Evolutionary conservation across 164 flowering plant species (phyloP).

Genomic region (Umbilicus rupestris): DNA sequence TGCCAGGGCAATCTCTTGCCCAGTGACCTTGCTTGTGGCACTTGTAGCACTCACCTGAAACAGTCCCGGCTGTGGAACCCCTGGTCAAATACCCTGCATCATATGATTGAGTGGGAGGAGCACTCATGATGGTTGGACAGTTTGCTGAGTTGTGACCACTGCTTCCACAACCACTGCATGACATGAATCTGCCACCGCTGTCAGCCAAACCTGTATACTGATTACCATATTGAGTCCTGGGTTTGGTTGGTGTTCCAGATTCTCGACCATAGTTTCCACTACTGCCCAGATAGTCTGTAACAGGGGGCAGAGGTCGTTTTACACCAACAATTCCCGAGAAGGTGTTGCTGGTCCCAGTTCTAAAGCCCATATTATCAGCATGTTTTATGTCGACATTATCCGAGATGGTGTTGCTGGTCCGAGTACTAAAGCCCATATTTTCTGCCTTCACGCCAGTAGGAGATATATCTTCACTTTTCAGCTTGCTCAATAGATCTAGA

Average conservation of each 20-base stretch:
- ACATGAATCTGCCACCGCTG: slow-evolving; percentile 13
- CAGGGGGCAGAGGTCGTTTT: slow-evolving; percentile 21
- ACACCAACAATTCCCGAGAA: slow-evolving; percentile 23
- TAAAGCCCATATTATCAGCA: slow-evolving; percentile 4
- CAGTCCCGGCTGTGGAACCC: background rate
- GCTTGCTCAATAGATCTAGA: slow-evolving; percentile 46
- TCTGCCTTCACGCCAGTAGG: slow-evolving; percentile 15
- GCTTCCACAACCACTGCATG: slow-evolving; percentile 60
- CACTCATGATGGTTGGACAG: slow-evolving; percentile 53
- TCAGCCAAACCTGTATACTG: slow-evolving; percentile 26
- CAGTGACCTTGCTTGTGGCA: slow-evolving; percentile 6
- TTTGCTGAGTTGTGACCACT: slow-evolving; percentile 48
- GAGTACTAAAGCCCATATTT: background rate
- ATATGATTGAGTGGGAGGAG: slow-evolving; percentile 10
- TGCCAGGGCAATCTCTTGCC: background rate
- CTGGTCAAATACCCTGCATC: background rate
- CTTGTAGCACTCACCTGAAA: slow-evolving; percentile 1
- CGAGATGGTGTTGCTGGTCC: background rate
- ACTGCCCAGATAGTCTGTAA: slow-evolving; percentile 18
- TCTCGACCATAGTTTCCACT: slow-evolving; percentile 20
- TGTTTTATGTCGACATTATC: background rate
- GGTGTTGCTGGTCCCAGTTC: slow-evolving; percentile 18
- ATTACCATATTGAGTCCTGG: slow-evolving; percentile 38
- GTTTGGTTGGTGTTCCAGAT: slow-evolving; percentile 26
- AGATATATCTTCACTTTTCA: slow-evolving; percentile 25